A percentile compares a stretch with the other conserved stretches of the same genome.
phyloP scores from a whole-genome alignment of 129 eudicot genomes.

The Flaveria linearis region DNA sequence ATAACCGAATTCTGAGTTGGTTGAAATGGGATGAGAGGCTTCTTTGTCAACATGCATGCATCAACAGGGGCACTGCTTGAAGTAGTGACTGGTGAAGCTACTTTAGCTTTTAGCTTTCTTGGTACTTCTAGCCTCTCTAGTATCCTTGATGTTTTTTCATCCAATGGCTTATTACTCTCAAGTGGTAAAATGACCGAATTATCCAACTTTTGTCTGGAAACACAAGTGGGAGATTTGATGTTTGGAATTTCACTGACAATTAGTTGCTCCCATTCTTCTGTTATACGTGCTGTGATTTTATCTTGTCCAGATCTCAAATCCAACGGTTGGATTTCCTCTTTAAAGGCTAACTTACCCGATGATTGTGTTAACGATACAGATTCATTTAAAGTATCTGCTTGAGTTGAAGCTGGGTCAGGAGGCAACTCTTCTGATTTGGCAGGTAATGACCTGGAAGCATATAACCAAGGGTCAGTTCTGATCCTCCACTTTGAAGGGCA shows the following conservation, averaged over 20 bases:
- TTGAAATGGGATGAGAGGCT: slow-evolving; percentile 69
- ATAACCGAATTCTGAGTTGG: slow-evolving; percentile 45
- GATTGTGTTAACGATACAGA: slow-evolving; percentile 26
- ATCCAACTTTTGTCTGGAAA: slow-evolving; percentile 44
- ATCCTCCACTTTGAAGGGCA: slow-evolving; percentile 8
- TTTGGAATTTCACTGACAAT: slow-evolving; percentile 53
- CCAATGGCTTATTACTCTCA: slow-evolving; percentile 52
- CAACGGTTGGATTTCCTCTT: slow-evolving; percentile 39
- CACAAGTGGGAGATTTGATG: slow-evolving; percentile 50
- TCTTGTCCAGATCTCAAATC: slow-evolving; percentile 39
- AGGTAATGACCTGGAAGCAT: slow-evolving; percentile 56
- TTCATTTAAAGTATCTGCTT: slow-evolving; percentile 27
- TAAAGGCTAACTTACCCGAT: slow-evolving; percentile 16
- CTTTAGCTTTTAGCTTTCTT: slow-evolving; percentile 66
- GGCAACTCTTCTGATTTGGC: slow-evolving; percentile 47
- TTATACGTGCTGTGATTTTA: slow-evolving; percentile 38
- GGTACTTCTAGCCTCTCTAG: slow-evolving; percentile 87
- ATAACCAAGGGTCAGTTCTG: slow-evolving; percentile 8
- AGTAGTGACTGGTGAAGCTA: slow-evolving; percentile 47
- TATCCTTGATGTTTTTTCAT: slow-evolving; percentile 78
- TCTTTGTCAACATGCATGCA: slow-evolving; percentile 43
- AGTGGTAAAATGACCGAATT: slow-evolving; percentile 37
- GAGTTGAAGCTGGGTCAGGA: slow-evolving; percentile 40
- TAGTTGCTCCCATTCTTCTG: slow-evolving; percentile 86
- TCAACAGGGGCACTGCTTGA: slow-evolving; percentile 41